phyloP scores from a whole-genome alignment of 2,329 filamentous ascomycete genomes.

The Colletotrichum viniferum region DNA sequence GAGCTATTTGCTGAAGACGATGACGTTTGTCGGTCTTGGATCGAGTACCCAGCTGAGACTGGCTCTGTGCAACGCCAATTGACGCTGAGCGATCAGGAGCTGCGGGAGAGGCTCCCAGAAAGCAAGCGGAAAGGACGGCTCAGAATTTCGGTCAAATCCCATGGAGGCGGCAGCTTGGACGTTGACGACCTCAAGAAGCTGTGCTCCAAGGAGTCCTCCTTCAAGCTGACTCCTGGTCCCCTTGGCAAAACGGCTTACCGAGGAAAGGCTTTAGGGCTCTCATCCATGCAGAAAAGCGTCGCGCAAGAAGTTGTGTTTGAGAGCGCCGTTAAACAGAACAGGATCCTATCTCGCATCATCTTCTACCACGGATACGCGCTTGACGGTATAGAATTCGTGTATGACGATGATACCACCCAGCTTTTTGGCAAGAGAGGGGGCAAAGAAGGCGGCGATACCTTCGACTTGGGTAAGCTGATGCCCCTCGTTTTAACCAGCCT shows the following conservation, averaged over 20 bases:
- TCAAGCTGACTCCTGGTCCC: constrained; percentile 71
- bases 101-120: constrained; percentile 74
- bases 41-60: constrained; percentile 75
- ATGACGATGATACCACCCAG: constrained; percentile 84
- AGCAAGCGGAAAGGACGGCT: constrained; percentile 74
- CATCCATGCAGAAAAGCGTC: constrained; percentile 71
- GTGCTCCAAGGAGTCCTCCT: constrained; percentile 70
- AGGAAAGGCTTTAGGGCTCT: constrained; percentile 75
- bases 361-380: constrained; percentile 75
- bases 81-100: constrained; percentile 73
- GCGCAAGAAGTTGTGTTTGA: constrained; percentile 77
- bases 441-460: constrained; percentile 71
- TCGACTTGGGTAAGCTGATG: constrained; percentile 71
- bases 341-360: constrained; percentile 75
- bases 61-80: constrained; percentile 73
- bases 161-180: constrained; percentile 73
- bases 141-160: constrained; percentile 76
- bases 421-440: constrained; percentile 84
- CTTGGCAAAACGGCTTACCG: constrained; percentile 75
- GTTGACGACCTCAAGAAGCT: constrained; percentile 79
- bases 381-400: constrained; percentile 90
- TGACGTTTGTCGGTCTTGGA: constrained; percentile 77
- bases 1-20: constrained; percentile 85
- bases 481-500: neutral
- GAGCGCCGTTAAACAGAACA: constrained; percentile 69